Percentiles rank a stretch among this genome's conserved stretches.
Evolutionary conservation across 805 yeast species (phyloP).

Genomic region (Lachancea sp.): DNA sequence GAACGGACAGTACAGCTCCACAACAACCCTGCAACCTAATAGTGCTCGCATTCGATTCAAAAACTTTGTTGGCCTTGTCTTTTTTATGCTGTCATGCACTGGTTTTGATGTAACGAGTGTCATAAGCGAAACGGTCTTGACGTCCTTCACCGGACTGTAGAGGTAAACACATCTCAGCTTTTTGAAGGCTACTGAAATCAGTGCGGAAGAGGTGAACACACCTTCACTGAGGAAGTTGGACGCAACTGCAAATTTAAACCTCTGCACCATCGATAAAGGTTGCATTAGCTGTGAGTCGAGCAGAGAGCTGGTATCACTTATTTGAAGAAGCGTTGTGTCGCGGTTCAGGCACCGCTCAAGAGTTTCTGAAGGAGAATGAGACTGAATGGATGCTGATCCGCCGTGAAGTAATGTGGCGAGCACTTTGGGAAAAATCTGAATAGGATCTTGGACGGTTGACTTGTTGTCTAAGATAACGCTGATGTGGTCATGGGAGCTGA

Average conservation of each 20-base stretch:
- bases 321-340: slow-evolving; percentile 21
- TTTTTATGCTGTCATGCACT: slow-evolving; percentile 15
- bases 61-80: slow-evolving; percentile 19
- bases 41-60: slow-evolving; percentile 41
- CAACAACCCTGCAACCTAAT: slow-evolving; percentile 45
- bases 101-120: slow-evolving; percentile 12
- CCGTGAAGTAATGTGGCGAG: slow-evolving; percentile 32
- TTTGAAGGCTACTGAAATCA: slow-evolving; percentile 15
- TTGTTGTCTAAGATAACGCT: slow-evolving; percentile 22
- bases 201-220: slow-evolving; percentile 37
- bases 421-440: slow-evolving; percentile 41
- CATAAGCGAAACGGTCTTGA: slow-evolving; percentile 16
- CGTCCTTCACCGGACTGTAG: slow-evolving; percentile 23
- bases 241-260: slow-evolving; percentile 32
- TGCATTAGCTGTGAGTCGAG: slow-evolving; percentile 2
- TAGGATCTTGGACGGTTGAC: slow-evolving; percentile 13
- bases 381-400: slow-evolving; percentile 25
- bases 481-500: slow-evolving; percentile 29
- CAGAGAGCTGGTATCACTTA: slow-evolving; percentile 9
- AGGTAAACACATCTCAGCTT: slow-evolving; percentile 40
- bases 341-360: slow-evolving; percentile 11
- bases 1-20: slow-evolving; percentile 39
- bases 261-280: slow-evolving; percentile 12
- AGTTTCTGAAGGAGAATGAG: slow-evolving; percentile 7
- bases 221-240: slow-evolving; percentile 44